phyloP scores from a whole-genome alignment of 169 alveolate genomes.

The Plasmodium knowlesi region DNA sequence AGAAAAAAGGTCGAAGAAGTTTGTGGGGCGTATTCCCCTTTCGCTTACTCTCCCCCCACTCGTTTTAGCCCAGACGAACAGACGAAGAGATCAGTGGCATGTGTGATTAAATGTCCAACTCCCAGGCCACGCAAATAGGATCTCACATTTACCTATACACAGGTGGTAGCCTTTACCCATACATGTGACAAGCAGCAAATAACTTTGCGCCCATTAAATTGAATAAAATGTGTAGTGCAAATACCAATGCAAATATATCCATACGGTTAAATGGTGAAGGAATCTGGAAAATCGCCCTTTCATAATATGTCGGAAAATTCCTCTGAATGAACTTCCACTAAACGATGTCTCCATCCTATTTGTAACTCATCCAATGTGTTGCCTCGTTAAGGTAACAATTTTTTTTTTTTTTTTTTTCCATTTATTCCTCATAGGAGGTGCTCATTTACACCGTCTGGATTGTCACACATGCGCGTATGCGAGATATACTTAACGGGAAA shows the following conservation, averaged over 20 bases:
- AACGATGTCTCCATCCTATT: not conserved
- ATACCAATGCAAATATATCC: not conserved
- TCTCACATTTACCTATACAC: not conserved
- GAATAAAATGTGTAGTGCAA: not conserved
- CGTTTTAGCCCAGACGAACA: not conserved
- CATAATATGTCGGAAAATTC: not conserved
- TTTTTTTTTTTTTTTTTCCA: not conserved
- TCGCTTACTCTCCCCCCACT: too few relatives aligned
- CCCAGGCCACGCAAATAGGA: not conserved
- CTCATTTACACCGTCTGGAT: not conserved
- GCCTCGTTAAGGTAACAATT: slow-evolving; percentile 5
- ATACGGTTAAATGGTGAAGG: not conserved
- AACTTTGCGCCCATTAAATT: not conserved
- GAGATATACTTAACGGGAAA: not conserved
- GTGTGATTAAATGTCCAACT: not conserved
- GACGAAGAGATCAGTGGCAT: not conserved
- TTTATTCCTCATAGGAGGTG: not conserved
- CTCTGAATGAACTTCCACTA: not conserved
- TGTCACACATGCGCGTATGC: not conserved
- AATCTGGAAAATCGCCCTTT: not conserved
- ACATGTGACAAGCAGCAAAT: not conserved
- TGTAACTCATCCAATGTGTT: not conserved
- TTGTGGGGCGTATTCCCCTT: not conserved
- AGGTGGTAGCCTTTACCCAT: not conserved
- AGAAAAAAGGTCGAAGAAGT: not conserved